Evolutionary conservation across 768 basidiomycete species (phyloP).

Genomic region (Mycena sanguinolenta): DNA sequence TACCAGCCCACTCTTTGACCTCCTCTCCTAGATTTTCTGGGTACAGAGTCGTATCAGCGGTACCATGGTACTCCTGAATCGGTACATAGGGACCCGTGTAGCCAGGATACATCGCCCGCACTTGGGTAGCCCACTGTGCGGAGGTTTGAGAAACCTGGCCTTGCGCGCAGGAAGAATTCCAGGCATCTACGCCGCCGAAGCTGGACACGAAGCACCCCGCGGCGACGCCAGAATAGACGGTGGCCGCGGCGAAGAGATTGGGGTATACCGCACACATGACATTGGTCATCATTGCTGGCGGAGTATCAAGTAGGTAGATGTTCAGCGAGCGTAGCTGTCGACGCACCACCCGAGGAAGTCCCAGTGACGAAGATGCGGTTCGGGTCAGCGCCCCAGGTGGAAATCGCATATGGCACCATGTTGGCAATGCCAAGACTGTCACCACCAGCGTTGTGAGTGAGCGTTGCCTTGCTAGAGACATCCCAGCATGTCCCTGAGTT

Average conservation of each 20-base stretch:
- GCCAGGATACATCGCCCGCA: conserved; percentile 63
- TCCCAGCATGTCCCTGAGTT: conserved; percentile 66
- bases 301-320: background rate
- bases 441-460: conserved; percentile 68
- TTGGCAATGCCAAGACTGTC: conserved; percentile 67
- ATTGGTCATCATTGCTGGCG: conserved; percentile 69
- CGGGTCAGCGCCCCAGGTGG: conserved; percentile 61
- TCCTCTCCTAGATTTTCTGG: conserved; percentile 64
- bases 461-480: conserved; percentile 61
- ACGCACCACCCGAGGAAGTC: conserved; percentile 59
- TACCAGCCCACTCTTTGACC: conserved; percentile 69
- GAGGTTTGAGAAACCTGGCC: conserved; percentile 59
- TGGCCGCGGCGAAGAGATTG: conserved; percentile 63
- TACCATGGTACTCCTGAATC: conserved; percentile 70
- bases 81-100: conserved; percentile 65
- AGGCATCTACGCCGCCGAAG: conserved; percentile 55
- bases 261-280: conserved; percentile 68
- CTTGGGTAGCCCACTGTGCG: conserved; percentile 61
- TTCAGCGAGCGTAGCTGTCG: background rate
- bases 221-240: conserved; percentile 66
- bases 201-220: conserved; percentile 60
- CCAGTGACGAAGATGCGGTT: conserved; percentile 64
- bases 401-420: conserved; percentile 61
- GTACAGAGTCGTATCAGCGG: conserved; percentile 63
- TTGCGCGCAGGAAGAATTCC: conserved; percentile 62